phyloP scores from a whole-genome alignment of 768 basidiomycete genomes.

The Brasilioporus rufonigricans region DNA sequence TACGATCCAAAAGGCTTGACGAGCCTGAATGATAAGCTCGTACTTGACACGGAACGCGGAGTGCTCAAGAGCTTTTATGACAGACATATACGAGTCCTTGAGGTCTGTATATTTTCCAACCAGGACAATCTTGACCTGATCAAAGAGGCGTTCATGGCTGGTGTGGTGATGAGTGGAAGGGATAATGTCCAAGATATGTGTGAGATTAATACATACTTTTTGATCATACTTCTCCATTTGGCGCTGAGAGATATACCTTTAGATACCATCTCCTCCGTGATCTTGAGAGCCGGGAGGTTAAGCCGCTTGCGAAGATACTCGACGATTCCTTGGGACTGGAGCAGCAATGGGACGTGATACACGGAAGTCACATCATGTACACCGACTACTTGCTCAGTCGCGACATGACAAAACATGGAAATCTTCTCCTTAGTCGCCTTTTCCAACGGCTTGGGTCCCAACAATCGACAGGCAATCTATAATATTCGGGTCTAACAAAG shows the following conservation, averaged over 20 bases:
- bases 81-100: slow-evolving; percentile 98
- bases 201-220: slow-evolving; percentile 49
- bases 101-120: slow-evolving; percentile 98
- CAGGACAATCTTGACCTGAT: slow-evolving; percentile 83
- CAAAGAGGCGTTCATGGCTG: slow-evolving; percentile 93
- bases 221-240: slow-evolving; percentile 83
- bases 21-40: slow-evolving; percentile 76
- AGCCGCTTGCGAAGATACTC: slow-evolving; percentile 79
- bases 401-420: slow-evolving; percentile 98
- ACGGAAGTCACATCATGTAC: slow-evolving; percentile 96
- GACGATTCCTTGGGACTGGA: slow-evolving; percentile 91
- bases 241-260: slow-evolving; percentile 64
- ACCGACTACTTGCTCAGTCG: slow-evolving; percentile 84
- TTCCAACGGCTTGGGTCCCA: slow-evolving; percentile 78
- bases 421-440: slow-evolving; percentile 91
- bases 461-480: slow-evolving; percentile 90
- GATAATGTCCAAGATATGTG: neutral
- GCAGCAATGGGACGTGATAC: slow-evolving; percentile 93
- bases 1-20: slow-evolving; percentile 22
- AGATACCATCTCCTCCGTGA: slow-evolving; percentile 54
- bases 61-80: slow-evolving; percentile 95
- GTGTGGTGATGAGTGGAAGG: slow-evolving; percentile 3
- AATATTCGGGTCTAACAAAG: neutral
- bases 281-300: slow-evolving; percentile 57
- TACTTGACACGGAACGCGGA: slow-evolving; percentile 90